Base-by-base conservation (phyloP, 2,329 filamentous ascomycete species). In the Aureobasidium sp. region DNA sequence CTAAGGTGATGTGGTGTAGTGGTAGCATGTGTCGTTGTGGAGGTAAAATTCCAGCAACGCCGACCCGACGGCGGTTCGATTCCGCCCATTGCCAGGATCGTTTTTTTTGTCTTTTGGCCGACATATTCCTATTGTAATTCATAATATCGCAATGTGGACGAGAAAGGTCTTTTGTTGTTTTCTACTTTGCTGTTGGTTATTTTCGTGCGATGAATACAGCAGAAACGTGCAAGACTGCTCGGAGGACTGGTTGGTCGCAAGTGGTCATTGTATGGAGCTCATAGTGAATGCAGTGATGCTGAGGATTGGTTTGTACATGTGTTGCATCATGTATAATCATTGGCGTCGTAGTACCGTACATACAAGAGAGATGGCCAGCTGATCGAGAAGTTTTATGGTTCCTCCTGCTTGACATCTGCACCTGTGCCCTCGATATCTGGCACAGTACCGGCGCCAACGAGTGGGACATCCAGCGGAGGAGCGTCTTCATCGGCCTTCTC, bases 401-500 rank as follows among this genome's bases (percentile, higher is more conserved):
- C 53, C 36, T 60, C 57, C 22, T 25, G 14, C 36, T 60, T 60
- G 57, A 60, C 47, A 14, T 48, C 48, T 44, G 59, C 65, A 5
- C 67, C 69, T 14, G 66, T 29, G 55, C 67, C 66, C 49, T 70
- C 69, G 4, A 65, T 60, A 47, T 71, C 70, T 57, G 68, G 67
- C 51, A 71, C 65, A 22, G 34, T 56, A 4, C 41, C 51, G 14
- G 59, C 39, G 29, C 59, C 59, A 36, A 20, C 25, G 34, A 62
- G 60, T 4, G 61, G 61, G 7, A 71, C 64, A 47, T 68, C 67
- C 6, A 71, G 64, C 14, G 57, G 66, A 12, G 65, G 63, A 57
- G 70, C 68, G 47, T 73, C 69, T 36, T 66, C 65, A 42, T 72
- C 67, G 22, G 70, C 65, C 55, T 68, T 66, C 15, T 66, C 66